Base-by-base conservation (phyloP, 192 early-diverging fungal genomes). In the Coemansia sp. region DNA sequence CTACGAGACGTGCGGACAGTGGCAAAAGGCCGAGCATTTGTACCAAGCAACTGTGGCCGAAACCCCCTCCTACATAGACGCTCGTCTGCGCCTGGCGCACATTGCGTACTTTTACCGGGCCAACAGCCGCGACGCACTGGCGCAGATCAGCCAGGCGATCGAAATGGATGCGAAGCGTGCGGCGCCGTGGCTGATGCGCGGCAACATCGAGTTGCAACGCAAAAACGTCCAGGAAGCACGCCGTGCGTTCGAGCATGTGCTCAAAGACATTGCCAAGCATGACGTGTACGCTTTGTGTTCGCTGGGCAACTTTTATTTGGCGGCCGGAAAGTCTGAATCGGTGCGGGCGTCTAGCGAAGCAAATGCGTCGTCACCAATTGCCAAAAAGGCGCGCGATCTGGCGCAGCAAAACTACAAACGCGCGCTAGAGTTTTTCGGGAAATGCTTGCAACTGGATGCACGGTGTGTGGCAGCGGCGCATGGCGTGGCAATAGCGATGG, bases 401-500 rank as follows among this genome's bases (percentile, higher is more conserved):
- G 23, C 68, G 26, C 23, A 20, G 7, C 66, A 74, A 65, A 66
- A 74, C 25, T 90, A 90, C 72, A 87, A 85, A 59, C 81, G 86
- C n/a, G 88, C 91, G 1, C 69, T 87, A 26, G 89, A 93, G 68
- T 96, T 90, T 59, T 96, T 92, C 64, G 85, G 87, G 37, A 92
- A 90, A 66, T 87, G 84, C 5, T 51, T 94, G 46, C 69, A 82
- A 58, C 64, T 85, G 3, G 95, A 97, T 61, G 71, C 73, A 7
- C 69, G 64, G 52, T 93, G 93, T 62, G 82, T 87, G 0, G 88
- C 90, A 34, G 96, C 94, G 1, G 91, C 90, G 0, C 88, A 92
- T 48, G 96, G 96, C 17, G 79, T 94, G 28, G 94, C 90, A 5
- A 92, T 96, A 49, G 84, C 88, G 5, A 66, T 95, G 58, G 92